phyloP scores from a whole-genome alignment of 1,139 yeast genomes.

The Protomyces pachydermus region DNA sequence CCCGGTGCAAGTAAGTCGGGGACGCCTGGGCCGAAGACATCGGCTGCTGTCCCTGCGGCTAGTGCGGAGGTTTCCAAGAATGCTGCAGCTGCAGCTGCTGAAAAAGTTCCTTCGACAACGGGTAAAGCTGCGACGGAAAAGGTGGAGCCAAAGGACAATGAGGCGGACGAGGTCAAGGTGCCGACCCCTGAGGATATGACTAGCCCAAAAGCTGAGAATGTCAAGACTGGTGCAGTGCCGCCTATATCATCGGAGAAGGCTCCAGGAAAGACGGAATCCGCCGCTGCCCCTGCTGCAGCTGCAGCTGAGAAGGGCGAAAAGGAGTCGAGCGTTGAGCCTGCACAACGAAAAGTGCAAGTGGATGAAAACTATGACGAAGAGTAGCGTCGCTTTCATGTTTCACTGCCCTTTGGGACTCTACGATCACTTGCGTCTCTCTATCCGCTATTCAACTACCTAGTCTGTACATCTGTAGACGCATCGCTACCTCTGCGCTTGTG shows the following conservation, averaged over 20 bases:
- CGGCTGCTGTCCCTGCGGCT: neutral
- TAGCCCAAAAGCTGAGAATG: neutral
- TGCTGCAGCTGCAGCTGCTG: neutral
- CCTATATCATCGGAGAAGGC: neutral
- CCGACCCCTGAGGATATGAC: neutral
- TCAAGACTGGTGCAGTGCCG: neutral
- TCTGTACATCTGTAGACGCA: too few relatives aligned
- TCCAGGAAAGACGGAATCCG: neutral
- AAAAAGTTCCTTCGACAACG: neutral
- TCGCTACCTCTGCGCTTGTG: too few relatives aligned
- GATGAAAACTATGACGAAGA: neutral
- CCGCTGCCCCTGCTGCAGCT: neutral
- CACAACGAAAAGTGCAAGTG: neutral
- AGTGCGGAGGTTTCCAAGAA: neutral
- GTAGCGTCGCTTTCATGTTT: neutral
- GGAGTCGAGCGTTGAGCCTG: neutral
- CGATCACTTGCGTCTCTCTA: too few relatives aligned
- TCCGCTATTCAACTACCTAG: too few relatives aligned
- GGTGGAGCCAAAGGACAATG: neutral
- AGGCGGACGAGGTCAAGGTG: neutral
- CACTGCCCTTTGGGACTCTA: too few relatives aligned
- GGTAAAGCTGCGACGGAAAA: neutral
- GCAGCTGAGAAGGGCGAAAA: neutral
- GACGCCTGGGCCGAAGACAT: neutral
- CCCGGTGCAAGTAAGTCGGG: neutral